Percentiles rank a stretch among this genome's conserved stretches.
Evolutionary conservation across 164 flowering plant genomes (phyloP).

Genomic region (Taxillus chinensis): DNA sequence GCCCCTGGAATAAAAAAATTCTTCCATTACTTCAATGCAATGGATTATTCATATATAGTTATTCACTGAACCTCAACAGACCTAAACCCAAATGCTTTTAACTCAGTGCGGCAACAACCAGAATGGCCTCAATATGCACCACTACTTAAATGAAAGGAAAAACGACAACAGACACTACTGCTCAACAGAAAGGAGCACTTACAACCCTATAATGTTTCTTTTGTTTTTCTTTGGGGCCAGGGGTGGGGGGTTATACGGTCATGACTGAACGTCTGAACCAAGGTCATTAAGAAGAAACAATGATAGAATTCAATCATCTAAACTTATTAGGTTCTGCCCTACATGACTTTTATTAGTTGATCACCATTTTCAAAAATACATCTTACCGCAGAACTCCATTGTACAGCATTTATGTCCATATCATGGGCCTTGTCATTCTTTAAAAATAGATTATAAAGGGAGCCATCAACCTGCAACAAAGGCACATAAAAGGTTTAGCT

Average conservation of each 20-base stretch:
- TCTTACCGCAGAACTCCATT: slow-evolving; percentile 76
- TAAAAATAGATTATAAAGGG: slow-evolving; percentile 46
- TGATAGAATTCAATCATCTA: neutral
- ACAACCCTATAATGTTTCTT: too few relatives aligned
- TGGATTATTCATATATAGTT: too few relatives aligned
- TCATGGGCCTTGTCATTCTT: slow-evolving; percentile 88
- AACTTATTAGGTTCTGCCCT: neutral
- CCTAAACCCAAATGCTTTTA: too few relatives aligned
- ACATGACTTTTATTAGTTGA: neutral
- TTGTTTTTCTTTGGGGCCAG: too few relatives aligned
- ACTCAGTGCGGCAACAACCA: too few relatives aligned
- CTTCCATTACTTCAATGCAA: too few relatives aligned
- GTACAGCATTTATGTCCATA: slow-evolving; percentile 88
- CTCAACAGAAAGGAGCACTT: too few relatives aligned
- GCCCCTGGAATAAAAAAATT: too few relatives aligned
- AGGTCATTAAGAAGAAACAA: neutral
- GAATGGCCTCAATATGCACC: too few relatives aligned
- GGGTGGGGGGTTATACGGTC: neutral
- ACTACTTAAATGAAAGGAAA: too few relatives aligned
- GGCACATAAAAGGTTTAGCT: neutral
- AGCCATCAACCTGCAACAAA: slow-evolving; percentile 52
- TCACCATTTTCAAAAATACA: neutral
- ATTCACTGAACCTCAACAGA: too few relatives aligned
- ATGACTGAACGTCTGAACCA: neutral
- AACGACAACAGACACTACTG: too few relatives aligned